phyloP scores from a whole-genome alignment of 768 basidiomycete species.

The Psilocybe cubensis region DNA sequence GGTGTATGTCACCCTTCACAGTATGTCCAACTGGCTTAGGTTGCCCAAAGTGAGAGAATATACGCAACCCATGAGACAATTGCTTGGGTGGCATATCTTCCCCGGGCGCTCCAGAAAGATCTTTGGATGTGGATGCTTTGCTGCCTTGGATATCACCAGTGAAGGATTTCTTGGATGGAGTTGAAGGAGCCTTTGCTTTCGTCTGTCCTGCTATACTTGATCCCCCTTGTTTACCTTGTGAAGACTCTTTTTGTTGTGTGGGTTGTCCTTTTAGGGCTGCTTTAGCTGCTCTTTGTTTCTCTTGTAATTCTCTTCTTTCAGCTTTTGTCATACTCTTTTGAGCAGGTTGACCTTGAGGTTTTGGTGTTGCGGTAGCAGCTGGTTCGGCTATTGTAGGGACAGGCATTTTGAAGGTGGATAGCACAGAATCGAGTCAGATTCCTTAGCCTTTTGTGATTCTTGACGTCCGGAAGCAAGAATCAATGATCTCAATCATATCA shows the following conservation, averaged over 20 bases:
- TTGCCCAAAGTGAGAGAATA: constrained; percentile 86
- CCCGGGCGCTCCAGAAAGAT: constrained; percentile 29
- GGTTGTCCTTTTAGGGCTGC: constrained; percentile 42
- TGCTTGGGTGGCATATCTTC: constrained; percentile 39
- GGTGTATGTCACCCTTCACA: constrained; percentile 89
- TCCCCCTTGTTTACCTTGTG: constrained; percentile 12
- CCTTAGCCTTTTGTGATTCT: too few species aligned
- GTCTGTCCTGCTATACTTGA: constrained; percentile 23
- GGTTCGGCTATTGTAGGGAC: constrained; percentile 34
- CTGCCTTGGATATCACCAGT: constrained; percentile 28
- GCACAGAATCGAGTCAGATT: neutral
- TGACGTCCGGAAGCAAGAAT: too few species aligned
- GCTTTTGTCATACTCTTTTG: constrained; percentile 83
- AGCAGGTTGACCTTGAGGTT: constrained; percentile 40
- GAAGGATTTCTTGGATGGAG: constrained; percentile 37
- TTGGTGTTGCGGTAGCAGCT: constrained; percentile 15
- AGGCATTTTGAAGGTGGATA: constrained; percentile 28
- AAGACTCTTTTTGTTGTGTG: constrained; percentile 21
- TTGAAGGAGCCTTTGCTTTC: constrained; percentile 32
- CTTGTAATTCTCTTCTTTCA: constrained; percentile 79
- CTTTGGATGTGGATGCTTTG: constrained; percentile 30
- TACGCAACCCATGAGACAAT: constrained; percentile 69
- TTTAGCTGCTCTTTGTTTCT: constrained; percentile 82
- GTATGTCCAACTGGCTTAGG: constrained; percentile 59
- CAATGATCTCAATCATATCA: constrained; percentile 8